These are phyloP conservation scores for Malania oleifera DNA, from an alignment of 164 flowering plant genomes.

Conservation along the genomic window DNA sequence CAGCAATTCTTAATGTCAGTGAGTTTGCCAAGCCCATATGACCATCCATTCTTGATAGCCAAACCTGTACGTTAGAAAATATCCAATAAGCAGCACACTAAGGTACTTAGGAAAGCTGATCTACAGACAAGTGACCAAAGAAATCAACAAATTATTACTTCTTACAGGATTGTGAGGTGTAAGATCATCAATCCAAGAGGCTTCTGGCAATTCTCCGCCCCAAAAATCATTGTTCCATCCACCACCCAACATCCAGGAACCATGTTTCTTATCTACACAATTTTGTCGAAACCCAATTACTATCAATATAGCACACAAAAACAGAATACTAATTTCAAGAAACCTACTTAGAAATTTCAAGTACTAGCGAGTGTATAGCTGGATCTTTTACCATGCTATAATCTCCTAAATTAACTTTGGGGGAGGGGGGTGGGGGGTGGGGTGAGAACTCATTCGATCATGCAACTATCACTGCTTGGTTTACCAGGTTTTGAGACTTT, in stretches of 20 bases:
- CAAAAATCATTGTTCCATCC: constrained; percentile 96
- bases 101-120: not conserved
- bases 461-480: no score
- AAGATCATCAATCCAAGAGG: constrained; percentile 87
- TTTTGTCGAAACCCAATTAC: not conserved
- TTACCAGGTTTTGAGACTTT: no score
- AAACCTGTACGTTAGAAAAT: constrained; percentile 45
- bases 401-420: no score
- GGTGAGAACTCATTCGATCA: no score
- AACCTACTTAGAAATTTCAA: no score
- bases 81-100: constrained; percentile 1
- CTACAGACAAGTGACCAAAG: not conserved
- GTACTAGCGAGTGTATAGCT: no score
- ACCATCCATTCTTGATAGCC: constrained; percentile 90
- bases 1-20: constrained; percentile 60
- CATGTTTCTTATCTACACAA: constrained; percentile 43
- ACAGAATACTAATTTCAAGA: no score
- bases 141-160: constrained; percentile 3
- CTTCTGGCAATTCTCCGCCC: constrained; percentile 81
- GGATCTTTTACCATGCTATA: no score
- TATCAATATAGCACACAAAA: not conserved
- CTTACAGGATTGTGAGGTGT: constrained; percentile 83
- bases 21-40: constrained; percentile 97
- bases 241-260: constrained; percentile 89
- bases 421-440: no score